These are phyloP conservation scores for Lachancea fermentati DNA, from an alignment of 805 yeast species.

Conservation along the genomic window DNA sequence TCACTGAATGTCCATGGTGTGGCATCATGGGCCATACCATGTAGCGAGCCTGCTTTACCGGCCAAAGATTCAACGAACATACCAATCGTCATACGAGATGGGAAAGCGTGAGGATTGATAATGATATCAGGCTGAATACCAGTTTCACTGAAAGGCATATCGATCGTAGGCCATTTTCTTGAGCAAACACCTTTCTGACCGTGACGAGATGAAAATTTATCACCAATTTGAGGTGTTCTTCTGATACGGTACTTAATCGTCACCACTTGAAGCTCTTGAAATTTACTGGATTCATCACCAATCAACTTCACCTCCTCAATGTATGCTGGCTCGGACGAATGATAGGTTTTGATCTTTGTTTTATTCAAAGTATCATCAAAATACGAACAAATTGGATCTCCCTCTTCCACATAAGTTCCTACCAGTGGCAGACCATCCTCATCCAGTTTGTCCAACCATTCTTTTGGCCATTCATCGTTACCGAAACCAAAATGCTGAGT, in stretches of 20 bases:
- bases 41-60: constrained; percentile 98
- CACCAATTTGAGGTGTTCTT: constrained; percentile 93
- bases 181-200: constrained; percentile 99
- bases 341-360: constrained; percentile 88
- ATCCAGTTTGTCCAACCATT: constrained; percentile 84
- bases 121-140: constrained; percentile 98
- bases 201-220: constrained; percentile 94
- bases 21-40: constrained; percentile 94
- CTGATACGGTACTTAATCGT: constrained; percentile 88
- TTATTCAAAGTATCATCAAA: constrained; percentile 87
- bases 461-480: constrained; percentile 83
- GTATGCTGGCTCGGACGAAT: constrained; percentile 89
- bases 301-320: constrained; percentile 91
- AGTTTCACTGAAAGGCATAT: constrained; percentile 93
- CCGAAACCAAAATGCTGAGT: constrained; percentile 95
- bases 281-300: constrained; percentile 66
- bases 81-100: constrained; percentile 99
- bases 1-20: constrained; percentile 96
- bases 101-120: constrained; percentile 99
- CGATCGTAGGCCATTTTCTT: constrained; percentile 94
- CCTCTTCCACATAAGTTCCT: constrained; percentile 85
- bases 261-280: constrained; percentile 74
- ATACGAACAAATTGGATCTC: constrained; percentile 92
- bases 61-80: constrained; percentile 98
- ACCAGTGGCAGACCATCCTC: constrained; percentile 88